Conservation (phyloP, 768 basidiomycete genomes). For the Boletus tomentosulus region DNA sequence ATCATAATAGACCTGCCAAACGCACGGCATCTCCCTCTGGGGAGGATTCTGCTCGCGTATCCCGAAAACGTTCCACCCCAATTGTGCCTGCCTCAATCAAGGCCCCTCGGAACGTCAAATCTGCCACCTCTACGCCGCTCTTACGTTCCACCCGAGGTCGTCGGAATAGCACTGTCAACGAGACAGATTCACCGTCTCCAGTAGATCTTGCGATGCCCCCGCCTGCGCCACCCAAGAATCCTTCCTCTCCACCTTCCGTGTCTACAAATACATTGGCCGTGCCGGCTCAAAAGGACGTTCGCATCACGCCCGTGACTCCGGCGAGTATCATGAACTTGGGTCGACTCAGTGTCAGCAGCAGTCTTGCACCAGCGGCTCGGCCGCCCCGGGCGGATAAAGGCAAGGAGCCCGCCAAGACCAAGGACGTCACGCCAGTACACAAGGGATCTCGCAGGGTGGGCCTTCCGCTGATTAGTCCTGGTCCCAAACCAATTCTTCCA, state of each 20-base stretch:
- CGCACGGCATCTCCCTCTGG: conserved; percentile 54
- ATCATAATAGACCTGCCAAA: conserved; percentile 35
- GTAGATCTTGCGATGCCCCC: conserved; percentile 90
- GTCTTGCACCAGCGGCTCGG: conserved; percentile 34
- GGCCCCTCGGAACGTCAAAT: conserved; percentile 34
- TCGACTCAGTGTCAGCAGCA: conserved; percentile 49
- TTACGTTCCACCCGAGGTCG: conserved; percentile 44
- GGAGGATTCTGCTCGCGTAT: conserved; percentile 44
- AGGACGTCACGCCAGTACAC: conserved; percentile 18
- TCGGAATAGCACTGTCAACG: conserved; percentile 40
- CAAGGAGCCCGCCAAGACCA: conserved; percentile 30
- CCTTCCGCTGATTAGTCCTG: conserved; percentile 43
- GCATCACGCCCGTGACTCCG: conserved; percentile 79
- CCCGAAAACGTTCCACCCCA: conserved; percentile 54
- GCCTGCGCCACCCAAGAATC: conserved; percentile 51
- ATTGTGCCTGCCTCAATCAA: conserved; percentile 23
- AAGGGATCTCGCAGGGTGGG: conserved; percentile 28
- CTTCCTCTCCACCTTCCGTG: conserved; percentile 15
- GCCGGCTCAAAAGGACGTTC: conserved; percentile 19
- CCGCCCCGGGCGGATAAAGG: conserved; percentile 18
- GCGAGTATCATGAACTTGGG: conserved; percentile 91
- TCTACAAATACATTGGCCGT: background rate
- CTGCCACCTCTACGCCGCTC: conserved; percentile 58
- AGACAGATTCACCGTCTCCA: conserved; percentile 72
- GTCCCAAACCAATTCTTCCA: conserved; percentile 70